Base-by-base conservation (phyloP, 2,329 filamentous ascomycete genomes). In the Achaetomium macrosporum region DNA sequence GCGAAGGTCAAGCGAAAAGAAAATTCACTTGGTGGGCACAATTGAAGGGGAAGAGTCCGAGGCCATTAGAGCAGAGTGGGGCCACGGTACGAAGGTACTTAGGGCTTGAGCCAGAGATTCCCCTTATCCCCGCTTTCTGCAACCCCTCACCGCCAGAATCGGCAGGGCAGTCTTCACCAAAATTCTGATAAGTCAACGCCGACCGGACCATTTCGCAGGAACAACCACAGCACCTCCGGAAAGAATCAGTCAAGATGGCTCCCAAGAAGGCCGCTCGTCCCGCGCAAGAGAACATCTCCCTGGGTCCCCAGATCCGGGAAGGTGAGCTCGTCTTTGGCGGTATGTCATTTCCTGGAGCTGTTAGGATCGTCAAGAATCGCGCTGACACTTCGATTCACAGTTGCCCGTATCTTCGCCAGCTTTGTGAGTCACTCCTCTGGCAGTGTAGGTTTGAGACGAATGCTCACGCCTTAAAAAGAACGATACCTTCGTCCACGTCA, bases 401-500 rank as follows among this genome's bases (percentile, higher is more conserved):
- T 96, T 78, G 91, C 91, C 74, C 89, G 91, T 75, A 96, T 96
- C 82, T 93, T 96, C 77, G 91, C 91, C 70, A 95, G 89, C 63
- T 90, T 90, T 83, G 53, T 55, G 33, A 55, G 53, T n/a, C 45
- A 42, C 36, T 17, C 30, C 29, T n/a, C n/a, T n/a, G 7, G 1
- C n/a, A n/a, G 3, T 6, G 19, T 15, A 41, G n/a, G 45, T 29
- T 31, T 11, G 30, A 35, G 33, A 19, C 43, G 10, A 45, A 33
- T 49, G 42, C 53, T 55, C 43, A 55, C 49, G 20, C 3, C 8
- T 9, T 20, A 8, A 45, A 48, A 49, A 55, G 53, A 90, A 90
- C 79, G 87, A 90, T 71, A 90, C 87, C 73, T 90, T 90, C 80
- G 93, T 99, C 74, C 93, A 99, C 81, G 90, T 99, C 73, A 99